phyloP scores from a whole-genome alignment of 805 yeast species.

The Grigorovia transvaalensis region DNA sequence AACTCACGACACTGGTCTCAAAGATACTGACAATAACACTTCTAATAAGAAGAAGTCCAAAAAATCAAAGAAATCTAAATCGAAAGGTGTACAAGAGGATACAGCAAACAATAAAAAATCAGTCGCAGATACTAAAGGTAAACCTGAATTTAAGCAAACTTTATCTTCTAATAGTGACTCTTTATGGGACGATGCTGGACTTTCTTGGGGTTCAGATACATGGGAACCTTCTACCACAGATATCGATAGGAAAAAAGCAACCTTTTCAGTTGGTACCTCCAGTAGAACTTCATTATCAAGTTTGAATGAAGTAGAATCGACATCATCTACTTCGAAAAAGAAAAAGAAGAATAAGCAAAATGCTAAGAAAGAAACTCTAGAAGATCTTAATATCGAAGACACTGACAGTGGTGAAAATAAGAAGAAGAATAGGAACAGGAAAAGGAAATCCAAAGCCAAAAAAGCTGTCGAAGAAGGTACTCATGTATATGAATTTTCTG shows the following conservation, averaged over 20 bases:
- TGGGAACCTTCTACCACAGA: not conserved
- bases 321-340: not conserved
- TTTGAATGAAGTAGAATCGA: not conserved
- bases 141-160: not conserved
- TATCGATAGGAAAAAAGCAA: not conserved
- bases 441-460: not conserved
- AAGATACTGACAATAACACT: not conserved
- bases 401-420: not conserved
- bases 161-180: not conserved
- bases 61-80: not conserved
- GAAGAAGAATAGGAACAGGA: not conserved
- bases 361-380: not conserved
- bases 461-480: constrained; percentile 25
- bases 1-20: too few relatives aligned
- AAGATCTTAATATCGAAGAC: constrained; percentile 2
- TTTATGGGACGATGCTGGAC: not conserved
- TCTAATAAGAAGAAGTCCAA: not conserved
- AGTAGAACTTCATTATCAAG: not conserved
- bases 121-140: too few relatives aligned
- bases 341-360: not conserved
- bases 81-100: not conserved
- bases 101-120: too few relatives aligned
- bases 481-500: constrained; percentile 27
- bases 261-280: not conserved
- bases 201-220: not conserved